Conservation (phyloP, 768 basidiomycete species). For the Termitomyces sp. region DNA sequence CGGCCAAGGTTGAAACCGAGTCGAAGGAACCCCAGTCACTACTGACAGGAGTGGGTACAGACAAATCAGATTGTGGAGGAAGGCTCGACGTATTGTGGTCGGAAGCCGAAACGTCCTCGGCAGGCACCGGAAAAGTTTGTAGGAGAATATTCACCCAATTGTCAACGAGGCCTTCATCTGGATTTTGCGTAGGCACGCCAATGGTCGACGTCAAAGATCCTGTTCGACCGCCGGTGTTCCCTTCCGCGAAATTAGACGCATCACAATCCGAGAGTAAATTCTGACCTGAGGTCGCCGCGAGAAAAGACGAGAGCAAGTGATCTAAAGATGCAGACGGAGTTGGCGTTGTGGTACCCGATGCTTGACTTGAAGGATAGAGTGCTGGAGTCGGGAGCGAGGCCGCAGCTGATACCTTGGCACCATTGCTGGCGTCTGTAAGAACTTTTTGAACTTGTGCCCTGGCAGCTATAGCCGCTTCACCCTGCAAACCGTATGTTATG, state of each 20-base stretch:
- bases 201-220: neutral
- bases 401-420: neutral
- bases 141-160: slow-evolving; percentile 48
- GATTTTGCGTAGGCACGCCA: slow-evolving; percentile 5
- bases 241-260: neutral
- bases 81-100: slow-evolving; percentile 5
- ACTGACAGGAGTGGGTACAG: neutral
- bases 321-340: slow-evolving; percentile 27
- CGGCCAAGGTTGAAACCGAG: slow-evolving; percentile 5
- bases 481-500: slow-evolving; percentile 22
- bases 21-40: slow-evolving; percentile 12
- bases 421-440: slow-evolving; percentile 20
- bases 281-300: slow-evolving; percentile 22
- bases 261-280: neutral
- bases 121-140: slow-evolving; percentile 34
- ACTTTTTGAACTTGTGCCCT: slow-evolving; percentile 16
- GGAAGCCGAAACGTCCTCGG: slow-evolving; percentile 19
- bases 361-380: neutral
- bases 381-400: neutral
- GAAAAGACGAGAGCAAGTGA: slow-evolving; percentile 32
- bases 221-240: slow-evolving; percentile 4
- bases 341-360: neutral
- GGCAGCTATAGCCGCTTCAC: slow-evolving; percentile 7
- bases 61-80: slow-evolving; percentile 1
- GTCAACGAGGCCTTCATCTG: slow-evolving; percentile 38